Evolutionary conservation across 352 stramenopile species (phyloP).

Genomic region (Pythium scleroteichum): DNA sequence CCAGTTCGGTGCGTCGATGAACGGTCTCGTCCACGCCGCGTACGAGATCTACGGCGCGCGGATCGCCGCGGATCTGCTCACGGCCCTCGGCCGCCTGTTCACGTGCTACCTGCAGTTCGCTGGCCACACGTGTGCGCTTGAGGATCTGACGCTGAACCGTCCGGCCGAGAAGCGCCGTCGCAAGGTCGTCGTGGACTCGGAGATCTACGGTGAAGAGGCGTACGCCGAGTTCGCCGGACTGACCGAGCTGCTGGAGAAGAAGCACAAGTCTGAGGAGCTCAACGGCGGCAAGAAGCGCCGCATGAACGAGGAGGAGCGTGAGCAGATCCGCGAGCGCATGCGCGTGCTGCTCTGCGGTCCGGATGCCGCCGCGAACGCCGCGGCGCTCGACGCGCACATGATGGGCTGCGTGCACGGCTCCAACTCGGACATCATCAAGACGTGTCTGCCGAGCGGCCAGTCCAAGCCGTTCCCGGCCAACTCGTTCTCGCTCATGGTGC

Average conservation of each 20-base stretch:
- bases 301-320: slow-evolving; percentile 83
- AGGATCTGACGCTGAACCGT: slow-evolving; percentile 97
- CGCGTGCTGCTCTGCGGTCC: slow-evolving; percentile 66
- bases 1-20: slow-evolving; percentile 97
- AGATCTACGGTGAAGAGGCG: slow-evolving; percentile 77
- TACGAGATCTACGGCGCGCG: slow-evolving; percentile 91
- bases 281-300: slow-evolving; percentile 65
- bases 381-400: slow-evolving; percentile 88
- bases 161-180: slow-evolving; percentile 91
- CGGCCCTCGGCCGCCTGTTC: slow-evolving; percentile 91
- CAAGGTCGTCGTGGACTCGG: slow-evolving; percentile 87
- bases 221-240: slow-evolving; percentile 86
- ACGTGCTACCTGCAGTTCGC: slow-evolving; percentile 98
- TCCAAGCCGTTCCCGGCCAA: slow-evolving; percentile 98
- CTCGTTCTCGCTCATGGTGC: slow-evolving; percentile 99
- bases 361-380: slow-evolving; percentile 72
- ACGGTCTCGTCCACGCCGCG: slow-evolving; percentile 97
- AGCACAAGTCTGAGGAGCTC: slow-evolving; percentile 44
- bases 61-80: slow-evolving; percentile 82
- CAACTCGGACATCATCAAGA: slow-evolving; percentile 99
- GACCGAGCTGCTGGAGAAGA: slow-evolving; percentile 61
- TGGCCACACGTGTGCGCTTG: slow-evolving; percentile 98
- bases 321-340: slow-evolving; percentile 75
- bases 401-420: slow-evolving; percentile 89
- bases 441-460: slow-evolving; percentile 97